Percentiles rank a stretch among this genome's conserved stretches.
Conservation (phyloP, 1,284 basidiomycete species). For the Kalmanozyma brasiliensis region DNA sequence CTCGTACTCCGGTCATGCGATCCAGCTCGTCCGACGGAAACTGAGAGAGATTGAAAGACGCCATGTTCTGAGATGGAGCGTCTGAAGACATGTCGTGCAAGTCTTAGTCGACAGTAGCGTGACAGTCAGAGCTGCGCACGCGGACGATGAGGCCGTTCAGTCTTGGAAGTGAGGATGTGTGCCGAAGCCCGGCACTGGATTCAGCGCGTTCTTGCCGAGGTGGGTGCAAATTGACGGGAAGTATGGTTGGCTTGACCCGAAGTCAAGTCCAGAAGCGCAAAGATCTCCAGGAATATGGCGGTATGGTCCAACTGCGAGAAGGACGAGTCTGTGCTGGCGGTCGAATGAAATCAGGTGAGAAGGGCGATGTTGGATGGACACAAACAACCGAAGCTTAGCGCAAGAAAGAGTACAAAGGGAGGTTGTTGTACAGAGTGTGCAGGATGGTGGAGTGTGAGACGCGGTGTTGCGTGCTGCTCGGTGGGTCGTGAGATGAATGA, state of each 20-base stretch:
- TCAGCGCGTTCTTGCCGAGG: too few relatives aligned
- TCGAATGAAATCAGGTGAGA: constrained; percentile 11
- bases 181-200: constrained; percentile 14
- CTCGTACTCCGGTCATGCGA: constrained; percentile 9
- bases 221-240: too few relatives aligned
- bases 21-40: constrained; percentile 29
- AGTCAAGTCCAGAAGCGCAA: too few relatives aligned
- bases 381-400: too few relatives aligned
- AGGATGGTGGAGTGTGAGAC: background rate
- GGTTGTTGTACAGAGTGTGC: constrained; percentile 12
- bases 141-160: constrained; percentile 5
- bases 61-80: constrained; percentile 22
- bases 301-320: too few relatives aligned
- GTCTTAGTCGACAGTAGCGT: background rate
- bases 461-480: constrained; percentile 12
- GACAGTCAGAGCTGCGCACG: constrained; percentile 23
- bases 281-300: too few relatives aligned
- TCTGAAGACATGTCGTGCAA: constrained; percentile 15
- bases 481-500: too few relatives aligned
- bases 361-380: too few relatives aligned
- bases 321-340: too few relatives aligned
- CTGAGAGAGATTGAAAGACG: constrained; percentile 26
- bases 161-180: constrained; percentile 1
- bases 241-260: too few relatives aligned
- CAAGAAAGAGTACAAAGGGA: background rate